Conservation (phyloP, 2,329 filamentous ascomycete genomes). For the Stagonosporopsis cucurbitacearum region DNA sequence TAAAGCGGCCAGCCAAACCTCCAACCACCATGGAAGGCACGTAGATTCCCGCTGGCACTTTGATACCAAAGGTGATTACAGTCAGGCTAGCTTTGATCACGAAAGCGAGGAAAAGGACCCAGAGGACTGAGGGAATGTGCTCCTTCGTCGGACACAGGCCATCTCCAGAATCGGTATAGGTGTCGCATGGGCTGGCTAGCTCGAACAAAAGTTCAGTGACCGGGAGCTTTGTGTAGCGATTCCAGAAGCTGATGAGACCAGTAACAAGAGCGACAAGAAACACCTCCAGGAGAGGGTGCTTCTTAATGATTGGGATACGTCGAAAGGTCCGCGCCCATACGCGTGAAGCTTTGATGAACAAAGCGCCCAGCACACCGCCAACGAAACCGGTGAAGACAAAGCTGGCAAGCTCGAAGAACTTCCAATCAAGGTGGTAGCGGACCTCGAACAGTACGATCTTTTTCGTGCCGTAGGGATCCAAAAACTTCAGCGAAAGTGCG, state of each 20-base stretch:
- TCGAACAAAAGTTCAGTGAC: constrained; percentile 92
- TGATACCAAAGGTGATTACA: constrained; percentile 91
- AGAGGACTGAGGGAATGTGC: constrained; percentile 79
- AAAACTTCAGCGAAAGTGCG: constrained; percentile 87
- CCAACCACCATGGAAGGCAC: constrained; percentile 99
- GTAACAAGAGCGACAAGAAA: constrained; percentile 85
- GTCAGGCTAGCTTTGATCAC: constrained; percentile 90
- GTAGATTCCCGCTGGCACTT: constrained; percentile 95
- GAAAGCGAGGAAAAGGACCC: constrained; percentile 77
- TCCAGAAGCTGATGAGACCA: constrained; percentile 90
- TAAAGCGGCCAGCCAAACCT: constrained; percentile 84
- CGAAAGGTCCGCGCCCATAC: constrained; percentile 90
- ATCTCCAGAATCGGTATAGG: constrained; percentile 69
- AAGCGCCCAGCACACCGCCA: constrained; percentile 81
- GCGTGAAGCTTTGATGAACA: constrained; percentile 96
- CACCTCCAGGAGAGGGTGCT: constrained; percentile 84
- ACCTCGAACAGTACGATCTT: constrained; percentile 98
- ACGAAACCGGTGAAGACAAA: constrained; percentile 88
- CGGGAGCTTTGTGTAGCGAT: constrained; percentile 83
- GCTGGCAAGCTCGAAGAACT: constrained; percentile 84
- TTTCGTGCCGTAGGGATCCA: constrained; percentile 93
- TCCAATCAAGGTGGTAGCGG: constrained; percentile 88
- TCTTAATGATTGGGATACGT: constrained; percentile 79
- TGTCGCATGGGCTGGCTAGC: constrained; percentile 84
- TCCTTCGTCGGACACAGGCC: constrained; percentile 78